Base-by-base conservation (phyloP, 192 early-diverging fungal species). In the Radiomyces spectabilis region DNA sequence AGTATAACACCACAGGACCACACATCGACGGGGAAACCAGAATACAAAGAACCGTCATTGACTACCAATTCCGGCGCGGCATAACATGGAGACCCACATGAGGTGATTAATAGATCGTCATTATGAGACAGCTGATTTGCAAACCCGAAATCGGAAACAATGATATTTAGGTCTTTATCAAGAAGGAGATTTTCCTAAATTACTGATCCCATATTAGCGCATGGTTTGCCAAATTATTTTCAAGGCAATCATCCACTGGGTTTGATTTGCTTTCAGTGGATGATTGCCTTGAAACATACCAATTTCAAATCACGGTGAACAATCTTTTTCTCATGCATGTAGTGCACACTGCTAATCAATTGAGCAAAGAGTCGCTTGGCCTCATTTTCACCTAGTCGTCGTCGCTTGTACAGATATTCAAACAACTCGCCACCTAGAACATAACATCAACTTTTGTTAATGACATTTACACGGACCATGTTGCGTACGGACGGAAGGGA, bases 1-100 rank as follows among this genome's bases (percentile, higher is more conserved):
- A 98, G 65, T 42, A 98, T 98, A 13, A 98, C 96, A 32, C 96
- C 96, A 70, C 93, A 96, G 45, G 86, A 89, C 96, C 96, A 98
- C 47, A 96, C 92, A 68, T 98, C 96, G 5, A 93, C 93, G 3
- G 89, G 86, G 8, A 88, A 86, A 16, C 94, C 96, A 8, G 91
- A 89, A 61, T 98, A 98, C 9, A 81, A 77, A 5, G 85, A 80
- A 30, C 91, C 92, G 46, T 98, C 93, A 41, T 81, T 89, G 35
- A 98, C 83, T 16, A 98, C 96, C 13, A 98, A 82, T 67, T 98
- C 96, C 2, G 96, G 96, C 5, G 94, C 94, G 3, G 96, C 96
- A 68, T 98, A 98, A 65, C 94, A 96, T 15, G 96, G 96, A 58
- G 90, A 93, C 13, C 96, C 94, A 64, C 94, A 97, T 34, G 86